Conservation (phyloP, 495 filamentous ascomycete genomes). For the Hyaloscypha finlandica region DNA sequence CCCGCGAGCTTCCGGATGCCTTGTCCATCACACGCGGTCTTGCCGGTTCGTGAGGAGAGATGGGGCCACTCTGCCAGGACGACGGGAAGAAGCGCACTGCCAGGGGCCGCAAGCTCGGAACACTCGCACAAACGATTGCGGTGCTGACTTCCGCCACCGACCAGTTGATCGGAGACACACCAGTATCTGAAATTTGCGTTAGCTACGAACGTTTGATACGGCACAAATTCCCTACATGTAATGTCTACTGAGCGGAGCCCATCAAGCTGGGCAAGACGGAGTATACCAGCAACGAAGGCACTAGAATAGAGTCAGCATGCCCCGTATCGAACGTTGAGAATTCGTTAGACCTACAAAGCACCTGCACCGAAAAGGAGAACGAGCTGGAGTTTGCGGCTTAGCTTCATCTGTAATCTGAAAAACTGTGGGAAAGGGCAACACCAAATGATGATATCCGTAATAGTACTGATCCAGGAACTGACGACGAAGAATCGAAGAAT, state of each 20-base stretch:
- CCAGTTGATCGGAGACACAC: conserved; percentile 33
- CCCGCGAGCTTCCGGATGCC: background rate
- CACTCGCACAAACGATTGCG: conserved; percentile 35
- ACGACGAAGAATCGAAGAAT: conserved; percentile 43
- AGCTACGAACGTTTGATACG: background rate
- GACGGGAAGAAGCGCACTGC: background rate
- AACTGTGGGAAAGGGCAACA: conserved; percentile 43
- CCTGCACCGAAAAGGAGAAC: conserved; percentile 15
- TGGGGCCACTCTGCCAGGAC: background rate
- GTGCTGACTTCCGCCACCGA: conserved; percentile 33
- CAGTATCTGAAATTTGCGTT: conserved; percentile 21
- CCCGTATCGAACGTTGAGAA: background rate
- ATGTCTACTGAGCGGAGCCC: conserved; percentile 32
- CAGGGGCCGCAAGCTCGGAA: conserved; percentile 33
- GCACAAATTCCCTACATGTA: conserved; percentile 25
- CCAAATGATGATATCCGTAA: conserved; percentile 47
- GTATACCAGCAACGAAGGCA: conserved; percentile 29
- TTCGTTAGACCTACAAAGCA: conserved; percentile 27
- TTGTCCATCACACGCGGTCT: background rate
- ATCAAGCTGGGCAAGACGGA: conserved; percentile 27
- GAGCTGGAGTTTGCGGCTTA: conserved; percentile 15
- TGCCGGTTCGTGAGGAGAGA: background rate
- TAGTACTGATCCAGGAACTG: conserved; percentile 45
- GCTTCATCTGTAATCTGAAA: conserved; percentile 37
- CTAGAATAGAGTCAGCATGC: conserved; percentile 10